Evolutionary conservation across 23 red algal species (phyloP).

Genomic region (Gracilaria vermiculophylla): DNA sequence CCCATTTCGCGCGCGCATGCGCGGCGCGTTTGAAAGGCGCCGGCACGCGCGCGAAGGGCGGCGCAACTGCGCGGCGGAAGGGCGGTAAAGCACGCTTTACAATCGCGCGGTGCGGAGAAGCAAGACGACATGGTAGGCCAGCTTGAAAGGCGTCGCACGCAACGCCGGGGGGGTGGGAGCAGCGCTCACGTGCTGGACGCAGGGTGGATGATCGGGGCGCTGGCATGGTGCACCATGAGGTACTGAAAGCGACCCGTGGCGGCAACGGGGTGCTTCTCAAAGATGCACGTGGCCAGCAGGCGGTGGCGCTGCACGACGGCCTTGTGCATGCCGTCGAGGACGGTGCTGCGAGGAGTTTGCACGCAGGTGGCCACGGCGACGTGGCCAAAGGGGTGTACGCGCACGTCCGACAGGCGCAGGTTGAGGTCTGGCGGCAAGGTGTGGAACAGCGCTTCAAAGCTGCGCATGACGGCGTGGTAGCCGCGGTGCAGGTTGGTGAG

Average conservation of each 20-base stretch:
- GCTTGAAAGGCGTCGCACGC: not conserved
- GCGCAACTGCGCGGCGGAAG: no score
- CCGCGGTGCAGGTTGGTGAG: constrained; percentile 18
- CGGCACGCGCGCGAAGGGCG: no score
- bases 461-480: constrained; percentile 8
- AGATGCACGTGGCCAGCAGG: constrained; percentile 21
- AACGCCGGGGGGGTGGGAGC: not conserved
- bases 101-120: no score
- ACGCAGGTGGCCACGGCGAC: constrained; percentile 23
- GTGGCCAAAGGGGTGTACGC: constrained; percentile 9
- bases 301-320: constrained; percentile 15
- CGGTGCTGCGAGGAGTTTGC: constrained; percentile 19
- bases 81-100: no score
- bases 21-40: no score
- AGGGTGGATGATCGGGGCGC: constrained; percentile 3
- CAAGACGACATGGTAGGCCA: not conserved
- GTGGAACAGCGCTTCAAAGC: constrained; percentile 27
- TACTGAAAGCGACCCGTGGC: not conserved
- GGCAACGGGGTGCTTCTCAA: constrained; percentile 19
- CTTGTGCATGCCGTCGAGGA: not conserved
- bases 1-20: no score
- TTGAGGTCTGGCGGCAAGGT: constrained; percentile 35
- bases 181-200: not conserved
- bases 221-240: constrained; percentile 46
- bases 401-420: constrained; percentile 24